Base-by-base conservation (phyloP, 768 basidiomycete genomes). In the Phaeotremella fagi region DNA sequence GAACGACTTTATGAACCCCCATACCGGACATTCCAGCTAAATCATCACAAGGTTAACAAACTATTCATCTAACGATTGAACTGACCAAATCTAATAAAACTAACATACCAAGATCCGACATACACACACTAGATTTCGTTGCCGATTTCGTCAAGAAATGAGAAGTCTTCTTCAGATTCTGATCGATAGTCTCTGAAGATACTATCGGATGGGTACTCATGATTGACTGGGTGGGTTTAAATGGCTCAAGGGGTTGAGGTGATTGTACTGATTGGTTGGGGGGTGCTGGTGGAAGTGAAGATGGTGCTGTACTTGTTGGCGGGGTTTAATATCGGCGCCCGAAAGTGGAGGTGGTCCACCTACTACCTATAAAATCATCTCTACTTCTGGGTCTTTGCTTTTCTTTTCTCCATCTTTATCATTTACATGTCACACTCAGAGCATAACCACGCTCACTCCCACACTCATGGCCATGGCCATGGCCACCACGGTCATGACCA, bases 401-500 rank as follows among this genome's bases (percentile, higher is more conserved):
- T 33, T 33, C 31, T 7, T 33, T 16, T 7, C 31, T 33, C 31
- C 31, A 33, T 7, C 31, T 33, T 33, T 33, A 33, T n/a, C n/a
- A n/a, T n/a, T n/a, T n/a, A 33, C 31, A 33, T 33, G 16, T 7
- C 31, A 33, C 31, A 7, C 31, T 33, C 41, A 43, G 18, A 43
- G 41, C 41, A 43, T 36, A 12, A 36, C 35, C 35, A 36, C 35
- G 35, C 12, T n/a, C 35, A 36, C n/a, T 12, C 20, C 4, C 52
- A 47, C 28, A 35, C 25, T 35, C 55, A 61, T 29, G 45, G 41
- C 22, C 55, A 61, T 24, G 41, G 45, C 24, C 54, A 56, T 28
- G 53, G 46, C 12, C 59, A 31, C 20, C 50, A 57, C 31, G 31
- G 35, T 16, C 57, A 55, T 47, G 31, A 26, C 12, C 55, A 63